Evolutionary conservation across 176 grass and related monocot species (phyloP), one percentile per base, ranked within the genome.

Genomic region (Panicum miliaceum): DNA sequence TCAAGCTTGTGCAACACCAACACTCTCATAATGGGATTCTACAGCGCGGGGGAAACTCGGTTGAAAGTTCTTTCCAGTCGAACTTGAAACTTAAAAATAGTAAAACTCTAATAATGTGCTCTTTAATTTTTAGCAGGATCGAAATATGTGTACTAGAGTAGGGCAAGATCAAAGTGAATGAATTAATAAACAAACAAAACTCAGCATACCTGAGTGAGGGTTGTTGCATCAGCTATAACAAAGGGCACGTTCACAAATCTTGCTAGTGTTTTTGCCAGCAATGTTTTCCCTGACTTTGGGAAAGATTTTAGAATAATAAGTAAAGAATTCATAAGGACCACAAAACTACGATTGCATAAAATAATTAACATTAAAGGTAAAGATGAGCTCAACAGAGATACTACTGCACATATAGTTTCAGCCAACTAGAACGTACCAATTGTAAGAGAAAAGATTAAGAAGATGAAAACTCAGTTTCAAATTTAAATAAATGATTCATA

Each of bases 221-320:
- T 90, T 69, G 91, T 93, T 64, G 91, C 91, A 85, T 93, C 91
- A 64, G 88, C 77, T 85, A 93, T 93, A 51, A 93, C 85, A 71
- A 93, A 93, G 58, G 91, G 91, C 69, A 93, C 88, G 14, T 93
- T 93, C 43, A 93, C 91, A 82, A 90, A 90, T 82, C 85, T 86
- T 85, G 91, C 91, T 53, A 93, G 88, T 64, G 91, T 90, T 90
- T 93, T 93, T 82, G 91, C 91, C 85, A 93, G 85, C 86, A 93
- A 82, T 82, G 91, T 93, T 85, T 93, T 93, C 67, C 91, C 91
- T 93, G 91, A 90, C 88, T 86, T 93, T 85, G 91, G 83, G 71
- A 84, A 88, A 88, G 76, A 88, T 77, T 89, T 84, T 87, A 79
- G 51, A 88, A 85, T 47, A 51, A 85, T 85, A 90, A 93, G 84